phyloP scores from a whole-genome alignment of 805 yeast genomes.

The Limtongia smithiae region DNA sequence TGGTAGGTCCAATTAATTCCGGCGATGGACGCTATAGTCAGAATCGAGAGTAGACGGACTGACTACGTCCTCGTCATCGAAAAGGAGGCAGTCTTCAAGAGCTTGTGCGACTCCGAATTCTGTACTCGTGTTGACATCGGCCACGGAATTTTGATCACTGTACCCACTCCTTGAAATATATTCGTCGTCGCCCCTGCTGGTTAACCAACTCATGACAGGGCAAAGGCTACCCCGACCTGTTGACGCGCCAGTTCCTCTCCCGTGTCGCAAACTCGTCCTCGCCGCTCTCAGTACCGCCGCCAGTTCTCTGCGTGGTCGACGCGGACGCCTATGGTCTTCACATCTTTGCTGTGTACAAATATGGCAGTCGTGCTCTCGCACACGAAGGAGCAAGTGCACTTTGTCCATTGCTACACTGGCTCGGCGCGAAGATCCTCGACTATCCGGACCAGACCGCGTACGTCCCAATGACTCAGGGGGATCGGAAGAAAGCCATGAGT shows the following conservation, averaged over 20 bases:
- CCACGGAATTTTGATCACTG: constrained; percentile 43
- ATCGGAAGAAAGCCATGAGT: constrained; percentile 36
- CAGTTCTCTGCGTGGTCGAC: constrained; percentile 52
- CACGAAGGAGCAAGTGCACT: constrained; percentile 18
- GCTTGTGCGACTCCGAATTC: constrained; percentile 9
- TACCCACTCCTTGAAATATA: too few relatives aligned
- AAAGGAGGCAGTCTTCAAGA: constrained; percentile 41
- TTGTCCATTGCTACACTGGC: constrained; percentile 31
- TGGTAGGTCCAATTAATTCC: constrained; percentile 37
- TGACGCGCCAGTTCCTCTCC: constrained; percentile 46
- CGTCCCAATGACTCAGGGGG: constrained; percentile 34
- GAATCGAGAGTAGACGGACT: constrained; percentile 29
- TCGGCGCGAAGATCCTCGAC: constrained; percentile 46
- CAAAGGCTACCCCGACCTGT: constrained; percentile 62
- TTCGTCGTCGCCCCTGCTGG: too few relatives aligned
- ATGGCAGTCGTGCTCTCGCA: constrained; percentile 26
- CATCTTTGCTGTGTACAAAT: constrained; percentile 44
- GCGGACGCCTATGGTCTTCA: constrained; percentile 63
- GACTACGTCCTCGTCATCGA: constrained; percentile 46
- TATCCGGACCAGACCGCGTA: constrained; percentile 35
- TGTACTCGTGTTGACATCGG: constrained; percentile 14
- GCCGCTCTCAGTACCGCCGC: constrained; percentile 40
- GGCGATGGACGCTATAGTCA: constrained; percentile 32
- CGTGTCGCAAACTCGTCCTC: constrained; percentile 33
- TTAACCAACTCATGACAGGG: too few relatives aligned